These are phyloP conservation scores for Collybia nuda DNA, from an alignment of 768 basidiomycete genomes.

Conservation along the genomic window DNA sequence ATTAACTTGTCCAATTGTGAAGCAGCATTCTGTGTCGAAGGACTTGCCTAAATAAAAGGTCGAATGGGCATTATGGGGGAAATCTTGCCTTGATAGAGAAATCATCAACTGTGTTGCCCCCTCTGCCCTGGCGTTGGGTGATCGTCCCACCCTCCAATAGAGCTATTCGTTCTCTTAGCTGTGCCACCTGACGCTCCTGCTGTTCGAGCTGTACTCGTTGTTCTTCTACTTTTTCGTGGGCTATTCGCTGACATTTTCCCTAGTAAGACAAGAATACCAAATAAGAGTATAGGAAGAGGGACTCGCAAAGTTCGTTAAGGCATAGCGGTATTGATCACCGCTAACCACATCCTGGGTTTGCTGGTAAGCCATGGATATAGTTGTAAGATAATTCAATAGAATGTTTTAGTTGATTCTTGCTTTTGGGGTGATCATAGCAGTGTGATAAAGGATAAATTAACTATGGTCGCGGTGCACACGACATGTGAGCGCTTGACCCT, in stretches of 20 bases:
- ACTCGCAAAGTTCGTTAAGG: conserved; percentile 78
- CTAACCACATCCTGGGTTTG: conserved; percentile 40
- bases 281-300: neutral
- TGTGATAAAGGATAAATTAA: too few species aligned
- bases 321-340: conserved; percentile 78
- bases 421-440: too few species aligned
- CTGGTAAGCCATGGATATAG: conserved; percentile 22
- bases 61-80: neutral
- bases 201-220: conserved; percentile 78
- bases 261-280: neutral
- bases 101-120: conserved; percentile 75
- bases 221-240: conserved; percentile 86
- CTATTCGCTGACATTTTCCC: conserved; percentile 57
- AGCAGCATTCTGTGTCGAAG: conserved; percentile 62
- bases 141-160: conserved; percentile 68
- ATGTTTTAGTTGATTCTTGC: neutral
- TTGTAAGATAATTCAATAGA: neutral
- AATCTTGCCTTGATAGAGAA: conserved; percentile 79
- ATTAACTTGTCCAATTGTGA: conserved; percentile 80
- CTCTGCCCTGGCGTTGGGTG: conserved; percentile 37
- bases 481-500: too few species aligned
- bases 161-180: conserved; percentile 67
- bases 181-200: conserved; percentile 81
- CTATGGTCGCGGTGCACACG: too few species aligned
- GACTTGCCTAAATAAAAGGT: conserved; percentile 5